Percentiles rank a stretch among this genome's conserved stretches.
Evolutionary conservation across 1,284 basidiomycete species (phyloP).

Genomic region (Neolentinus lepideus): DNA sequence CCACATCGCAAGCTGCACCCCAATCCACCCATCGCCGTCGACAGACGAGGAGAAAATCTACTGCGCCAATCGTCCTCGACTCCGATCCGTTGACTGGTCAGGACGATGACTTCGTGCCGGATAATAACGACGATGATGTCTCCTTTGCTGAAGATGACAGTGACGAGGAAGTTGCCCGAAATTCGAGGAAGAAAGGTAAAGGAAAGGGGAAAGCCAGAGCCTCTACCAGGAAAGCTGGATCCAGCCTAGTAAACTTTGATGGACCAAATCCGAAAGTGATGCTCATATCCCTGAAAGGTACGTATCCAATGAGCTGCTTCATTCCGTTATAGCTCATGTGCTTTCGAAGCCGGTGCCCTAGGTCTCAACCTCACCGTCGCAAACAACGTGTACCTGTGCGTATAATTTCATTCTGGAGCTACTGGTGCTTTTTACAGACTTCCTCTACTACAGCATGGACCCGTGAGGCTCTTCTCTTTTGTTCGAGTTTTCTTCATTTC

Average conservation of each 20-base stretch:
- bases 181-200: constrained; percentile 25
- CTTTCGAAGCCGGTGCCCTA: constrained; percentile 53
- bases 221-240: constrained; percentile 2
- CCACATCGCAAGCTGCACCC: constrained; percentile 10
- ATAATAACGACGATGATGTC: constrained; percentile 34
- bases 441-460: constrained; percentile 55
- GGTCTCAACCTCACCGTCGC: constrained; percentile 87
- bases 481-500: neutral
- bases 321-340: neutral
- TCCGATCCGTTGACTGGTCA: constrained; percentile 16
- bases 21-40: constrained; percentile 9
- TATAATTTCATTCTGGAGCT: neutral
- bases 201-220: constrained; percentile 27
- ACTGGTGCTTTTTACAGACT: constrained; percentile 6
- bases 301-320: constrained; percentile 21
- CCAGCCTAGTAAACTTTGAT: neutral
- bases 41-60: constrained; percentile 5
- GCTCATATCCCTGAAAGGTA: constrained; percentile 75
- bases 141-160: constrained; percentile 32
- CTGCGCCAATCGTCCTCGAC: neutral
- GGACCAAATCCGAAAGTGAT: constrained; percentile 65
- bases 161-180: constrained; percentile 17
- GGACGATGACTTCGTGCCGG: constrained; percentile 23
- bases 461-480: constrained; percentile 44
- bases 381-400: constrained; percentile 84